Evolutionary conservation across 1,284 basidiomycete genomes (phyloP), one percentile per base, ranked within the genome.

Genomic region (Cutaneotrichosporon dermatis): DNA sequence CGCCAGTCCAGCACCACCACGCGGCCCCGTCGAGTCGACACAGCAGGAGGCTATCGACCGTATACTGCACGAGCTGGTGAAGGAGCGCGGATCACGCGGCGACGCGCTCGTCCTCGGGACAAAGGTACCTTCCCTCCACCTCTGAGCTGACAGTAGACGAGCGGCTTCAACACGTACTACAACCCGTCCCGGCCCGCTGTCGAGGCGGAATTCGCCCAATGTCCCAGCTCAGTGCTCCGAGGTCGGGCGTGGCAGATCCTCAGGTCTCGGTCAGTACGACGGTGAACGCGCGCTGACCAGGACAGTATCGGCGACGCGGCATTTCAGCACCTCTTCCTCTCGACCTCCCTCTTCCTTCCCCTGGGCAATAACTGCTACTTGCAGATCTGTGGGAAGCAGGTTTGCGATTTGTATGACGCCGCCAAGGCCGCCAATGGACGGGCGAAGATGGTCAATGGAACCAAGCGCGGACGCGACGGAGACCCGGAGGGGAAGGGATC

Each of bases 361-460:
- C 64, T 82, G 4, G 66, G 72, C 5, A 79, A 80, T 55, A 79
- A 76, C 55, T 81, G 80, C 68, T 80, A 70, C 58, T 64, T 78
- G 8, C 82, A 83, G 61, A 63, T 82, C 5, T 77, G 74, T 13
- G 82, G 82, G 1, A 33, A 42, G 4, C 79, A 80, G 13, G 52
- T 73, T 12, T 70, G 72, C 57, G 59, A 65, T 39, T 66, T 64
- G 25, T 25, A 25, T 25, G 25, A 25, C 25, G 25, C 25, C 34
- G 35, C 12, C 42, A 36, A 45, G 15, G n/a, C 13, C n/a, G 35
- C 10, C 37, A 13, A 49, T 34, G 41, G 12, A 4, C 46, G n/a
- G n/a, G n/a, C 40, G 36, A 45, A 13, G 34, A 59, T 4, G 11
- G 50, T 25, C 2, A 8, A 13, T 53, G 25, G 37, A 12, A 37